Conservation (phyloP, 257 asterid species). For the Nicotiana noctiflora region DNA sequence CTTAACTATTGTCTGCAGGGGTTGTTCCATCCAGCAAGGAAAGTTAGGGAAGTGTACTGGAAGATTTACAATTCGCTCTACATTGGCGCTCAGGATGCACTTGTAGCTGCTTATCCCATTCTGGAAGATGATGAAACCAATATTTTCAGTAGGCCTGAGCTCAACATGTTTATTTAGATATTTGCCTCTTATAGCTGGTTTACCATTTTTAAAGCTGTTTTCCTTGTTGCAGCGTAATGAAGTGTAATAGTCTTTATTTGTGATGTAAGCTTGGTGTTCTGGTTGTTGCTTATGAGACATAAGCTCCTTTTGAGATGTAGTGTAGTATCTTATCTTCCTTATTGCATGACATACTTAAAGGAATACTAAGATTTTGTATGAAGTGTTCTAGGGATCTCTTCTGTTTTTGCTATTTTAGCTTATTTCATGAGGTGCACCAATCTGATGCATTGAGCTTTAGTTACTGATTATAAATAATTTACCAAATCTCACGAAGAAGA, state of each 20-base stretch:
- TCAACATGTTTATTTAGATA: constrained; percentile 59
- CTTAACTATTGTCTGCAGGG: constrained; percentile 88
- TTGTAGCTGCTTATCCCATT: constrained; percentile 79
- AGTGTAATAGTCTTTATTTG: neutral
- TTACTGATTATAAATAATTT: no score
- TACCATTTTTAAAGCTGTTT: neutral
- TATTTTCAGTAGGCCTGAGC: constrained; percentile 59
- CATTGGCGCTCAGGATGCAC: constrained; percentile 81
- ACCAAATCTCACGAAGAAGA: no score
- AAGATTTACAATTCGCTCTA: constrained; percentile 77
- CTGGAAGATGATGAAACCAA: constrained; percentile 66
- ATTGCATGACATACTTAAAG: neutral
- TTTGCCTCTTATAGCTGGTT: neutral
- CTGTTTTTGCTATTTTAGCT: neutral
- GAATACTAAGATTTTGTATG: neutral
- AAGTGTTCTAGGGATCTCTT: neutral
- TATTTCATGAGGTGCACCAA: neutral
- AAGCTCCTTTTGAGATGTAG: neutral
- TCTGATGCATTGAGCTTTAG: no score
- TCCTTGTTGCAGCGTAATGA: neutral
- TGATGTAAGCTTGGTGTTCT: neutral
- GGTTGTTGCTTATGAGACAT: neutral
- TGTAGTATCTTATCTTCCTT: neutral
- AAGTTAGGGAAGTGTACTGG: constrained; percentile 93
- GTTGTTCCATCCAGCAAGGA: constrained; percentile 85